A percentile compares a stretch with the other conserved stretches of the same genome.
Conservation (phyloP, 495 filamentous ascomycete genomes). For the Daldinia childiae region DNA sequence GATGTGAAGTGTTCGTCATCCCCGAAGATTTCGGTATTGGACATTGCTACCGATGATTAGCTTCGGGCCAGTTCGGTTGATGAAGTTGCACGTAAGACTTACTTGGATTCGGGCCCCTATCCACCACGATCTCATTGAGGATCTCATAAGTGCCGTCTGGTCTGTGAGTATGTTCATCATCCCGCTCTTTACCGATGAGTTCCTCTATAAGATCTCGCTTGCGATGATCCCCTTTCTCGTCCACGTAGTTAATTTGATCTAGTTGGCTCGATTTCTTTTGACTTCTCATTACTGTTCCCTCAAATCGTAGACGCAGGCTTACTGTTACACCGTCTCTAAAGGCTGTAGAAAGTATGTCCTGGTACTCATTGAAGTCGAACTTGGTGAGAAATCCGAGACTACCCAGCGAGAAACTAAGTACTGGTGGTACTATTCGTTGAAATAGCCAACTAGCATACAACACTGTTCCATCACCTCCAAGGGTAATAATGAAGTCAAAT, state of each 20-base stretch:
- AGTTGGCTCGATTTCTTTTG: slow-evolving; percentile 55
- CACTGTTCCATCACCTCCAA: slow-evolving; percentile 97
- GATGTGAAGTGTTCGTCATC: slow-evolving; percentile 95
- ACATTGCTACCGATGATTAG: slow-evolving; percentile 70
- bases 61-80: not conserved
- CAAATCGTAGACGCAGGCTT: slow-evolving; percentile 87
- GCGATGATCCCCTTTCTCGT: slow-evolving; percentile 40
- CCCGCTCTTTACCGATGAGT: slow-evolving; percentile 82
- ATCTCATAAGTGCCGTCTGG: slow-evolving; percentile 87
- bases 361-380: slow-evolving; percentile 84
- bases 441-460: slow-evolving; percentile 97
- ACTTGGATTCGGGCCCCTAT: slow-evolving; percentile 91
- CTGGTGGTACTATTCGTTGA: slow-evolving; percentile 93
- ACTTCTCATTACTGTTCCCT: slow-evolving; percentile 93
- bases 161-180: slow-evolving; percentile 80
- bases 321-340: slow-evolving; percentile 88
- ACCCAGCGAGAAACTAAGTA: slow-evolving; percentile 89
- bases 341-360: slow-evolving; percentile 72
- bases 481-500: slow-evolving; percentile 92
- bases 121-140: slow-evolving; percentile 90
- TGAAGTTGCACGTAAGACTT: slow-evolving; percentile 44
- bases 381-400: slow-evolving; percentile 96
- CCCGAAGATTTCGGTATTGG: slow-evolving; percentile 87
- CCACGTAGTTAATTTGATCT: slow-evolving; percentile 40
- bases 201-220: slow-evolving; percentile 85